phyloP scores from a whole-genome alignment of 352 stramenopile species.

The Halophytophthora batemanensis region DNA sequence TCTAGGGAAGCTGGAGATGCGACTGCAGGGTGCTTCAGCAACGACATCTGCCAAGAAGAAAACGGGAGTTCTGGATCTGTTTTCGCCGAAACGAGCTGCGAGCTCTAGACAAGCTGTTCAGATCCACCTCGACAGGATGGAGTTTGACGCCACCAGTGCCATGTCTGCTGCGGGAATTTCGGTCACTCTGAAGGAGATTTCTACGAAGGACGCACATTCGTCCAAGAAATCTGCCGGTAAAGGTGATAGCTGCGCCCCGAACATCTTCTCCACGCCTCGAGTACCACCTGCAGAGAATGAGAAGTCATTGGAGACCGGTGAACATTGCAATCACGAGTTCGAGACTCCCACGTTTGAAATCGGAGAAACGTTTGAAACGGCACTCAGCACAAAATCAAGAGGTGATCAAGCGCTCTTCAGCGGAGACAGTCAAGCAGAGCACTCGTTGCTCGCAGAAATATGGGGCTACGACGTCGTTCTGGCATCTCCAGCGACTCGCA shows the following conservation, averaged over 20 bases:
- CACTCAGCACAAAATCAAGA: constrained; percentile 14
- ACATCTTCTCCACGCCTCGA: constrained; percentile 27
- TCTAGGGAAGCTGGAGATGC: constrained; percentile 24
- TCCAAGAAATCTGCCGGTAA: constrained; percentile 8
- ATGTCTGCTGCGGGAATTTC: constrained; percentile 20
- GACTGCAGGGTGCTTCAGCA: constrained; percentile 12
- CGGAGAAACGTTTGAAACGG: constrained; percentile 22
- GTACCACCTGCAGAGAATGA: constrained; percentile 15
- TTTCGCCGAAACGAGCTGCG: constrained; percentile 12
- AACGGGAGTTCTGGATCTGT: constrained; percentile 10
- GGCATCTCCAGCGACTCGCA: not conserved
- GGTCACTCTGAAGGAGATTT: constrained; percentile 29
- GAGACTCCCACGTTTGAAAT: constrained; percentile 14
- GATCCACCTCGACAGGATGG: constrained; percentile 26
- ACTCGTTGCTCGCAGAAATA: constrained; percentile 49
- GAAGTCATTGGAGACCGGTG: too few species aligned
- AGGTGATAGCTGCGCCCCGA: constrained; percentile 3
- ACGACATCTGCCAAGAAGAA: constrained; percentile 13
- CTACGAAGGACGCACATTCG: constrained; percentile 10
- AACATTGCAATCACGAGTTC: not conserved
- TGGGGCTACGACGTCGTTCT: constrained; percentile 50
- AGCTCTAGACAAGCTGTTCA: constrained; percentile 14
- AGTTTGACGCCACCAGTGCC: constrained; percentile 17
- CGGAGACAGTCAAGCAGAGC: constrained; percentile 12
- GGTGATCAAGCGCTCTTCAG: constrained; percentile 5